Conservation (phyloP, 2,329 filamentous ascomycete species). For the Pseudogymnoascus sp. region DNA sequence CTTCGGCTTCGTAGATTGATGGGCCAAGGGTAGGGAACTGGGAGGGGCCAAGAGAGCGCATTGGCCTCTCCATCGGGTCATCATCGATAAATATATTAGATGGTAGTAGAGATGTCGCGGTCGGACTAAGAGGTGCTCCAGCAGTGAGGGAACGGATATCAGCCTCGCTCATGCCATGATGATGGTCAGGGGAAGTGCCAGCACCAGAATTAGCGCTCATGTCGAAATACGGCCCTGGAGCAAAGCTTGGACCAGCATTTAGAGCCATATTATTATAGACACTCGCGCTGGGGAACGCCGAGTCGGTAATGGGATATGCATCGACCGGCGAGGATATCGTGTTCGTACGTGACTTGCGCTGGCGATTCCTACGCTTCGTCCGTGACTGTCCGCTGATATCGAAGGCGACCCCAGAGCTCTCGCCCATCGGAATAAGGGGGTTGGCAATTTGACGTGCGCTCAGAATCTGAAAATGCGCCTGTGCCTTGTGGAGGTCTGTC, state of each 20-base stretch:
- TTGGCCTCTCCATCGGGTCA: conserved; percentile 37
- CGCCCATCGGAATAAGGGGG: conserved; percentile 25
- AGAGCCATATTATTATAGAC: conserved; percentile 36
- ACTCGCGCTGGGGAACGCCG: conserved; percentile 29
- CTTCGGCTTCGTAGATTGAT: conserved; percentile 33
- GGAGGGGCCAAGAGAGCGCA: conserved; percentile 20
- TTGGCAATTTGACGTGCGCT: conserved; percentile 20
- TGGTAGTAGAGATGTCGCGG: conserved; percentile 64
- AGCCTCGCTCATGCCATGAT: conserved; percentile 47
- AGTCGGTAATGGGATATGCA: conserved; percentile 24
- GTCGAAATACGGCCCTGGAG: conserved; percentile 39
- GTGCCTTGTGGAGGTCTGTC: conserved; percentile 16
- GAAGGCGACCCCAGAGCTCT: conserved; percentile 28
- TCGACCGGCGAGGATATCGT: conserved; percentile 26
- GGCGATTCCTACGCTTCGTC: conserved; percentile 30
- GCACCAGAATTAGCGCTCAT: conserved; percentile 20
- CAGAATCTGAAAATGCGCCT: conserved; percentile 13
- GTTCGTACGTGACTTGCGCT: conserved; percentile 32
- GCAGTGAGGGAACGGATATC: conserved; percentile 53
- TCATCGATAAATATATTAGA: conserved; percentile 57
- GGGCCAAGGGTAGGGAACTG: conserved; percentile 30
- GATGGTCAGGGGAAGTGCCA: conserved; percentile 27
- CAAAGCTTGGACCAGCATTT: conserved; percentile 40
- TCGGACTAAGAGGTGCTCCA: conserved; percentile 67
- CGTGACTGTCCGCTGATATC: conserved; percentile 24